These are phyloP conservation scores for Hypsizygus marmoreus DNA, from an alignment of 768 basidiomycete genomes.

Conservation along the genomic window DNA sequence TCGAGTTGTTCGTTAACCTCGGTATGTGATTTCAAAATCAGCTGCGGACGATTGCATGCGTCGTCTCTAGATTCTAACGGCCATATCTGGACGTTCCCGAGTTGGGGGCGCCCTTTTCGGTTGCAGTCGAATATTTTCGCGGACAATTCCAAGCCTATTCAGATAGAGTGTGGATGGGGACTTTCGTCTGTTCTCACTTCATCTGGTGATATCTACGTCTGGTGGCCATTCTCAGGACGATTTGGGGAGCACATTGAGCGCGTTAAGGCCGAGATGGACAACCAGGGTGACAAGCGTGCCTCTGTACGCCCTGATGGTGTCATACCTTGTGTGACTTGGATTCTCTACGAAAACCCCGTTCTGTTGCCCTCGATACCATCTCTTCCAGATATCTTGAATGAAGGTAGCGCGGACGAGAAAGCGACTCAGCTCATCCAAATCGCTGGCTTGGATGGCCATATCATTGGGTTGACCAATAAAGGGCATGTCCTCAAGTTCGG, in stretches of 20 bases:
- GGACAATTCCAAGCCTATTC: slow-evolving; percentile 46
- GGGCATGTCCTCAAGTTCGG: slow-evolving; percentile 76
- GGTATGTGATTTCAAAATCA: slow-evolving; percentile 28
- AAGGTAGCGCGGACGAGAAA: slow-evolving; percentile 24
- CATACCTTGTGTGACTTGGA: slow-evolving; percentile 68
- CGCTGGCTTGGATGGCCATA: slow-evolving; percentile 70
- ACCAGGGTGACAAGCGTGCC: slow-evolving; percentile 36
- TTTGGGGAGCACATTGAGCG: slow-evolving; percentile 38
- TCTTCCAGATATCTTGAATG: slow-evolving; percentile 51
- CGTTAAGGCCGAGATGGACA: slow-evolving; percentile 49
- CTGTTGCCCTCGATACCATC: slow-evolving; percentile 60
- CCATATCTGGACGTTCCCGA: slow-evolving; percentile 73
- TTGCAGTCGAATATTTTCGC: slow-evolving; percentile 51
- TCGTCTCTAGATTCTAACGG: slow-evolving; percentile 60
- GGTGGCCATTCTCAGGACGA: slow-evolving; percentile 63
- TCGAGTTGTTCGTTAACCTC: slow-evolving; percentile 1
- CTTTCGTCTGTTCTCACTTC: slow-evolving; percentile 76
- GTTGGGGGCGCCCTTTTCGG: slow-evolving; percentile 78
- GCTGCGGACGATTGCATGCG: slow-evolving; percentile 79
- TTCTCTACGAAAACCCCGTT: slow-evolving; percentile 52
- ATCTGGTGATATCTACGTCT: slow-evolving; percentile 72
- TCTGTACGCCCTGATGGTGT: slow-evolving; percentile 34
- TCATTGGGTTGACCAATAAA: slow-evolving; percentile 79
- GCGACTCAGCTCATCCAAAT: slow-evolving; percentile 69
- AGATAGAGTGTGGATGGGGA: slow-evolving; percentile 81